These are phyloP conservation scores for Phalaenopsis hybrid DNA, from an alignment of 116 monocot genomes.

Conservation along the genomic window DNA sequence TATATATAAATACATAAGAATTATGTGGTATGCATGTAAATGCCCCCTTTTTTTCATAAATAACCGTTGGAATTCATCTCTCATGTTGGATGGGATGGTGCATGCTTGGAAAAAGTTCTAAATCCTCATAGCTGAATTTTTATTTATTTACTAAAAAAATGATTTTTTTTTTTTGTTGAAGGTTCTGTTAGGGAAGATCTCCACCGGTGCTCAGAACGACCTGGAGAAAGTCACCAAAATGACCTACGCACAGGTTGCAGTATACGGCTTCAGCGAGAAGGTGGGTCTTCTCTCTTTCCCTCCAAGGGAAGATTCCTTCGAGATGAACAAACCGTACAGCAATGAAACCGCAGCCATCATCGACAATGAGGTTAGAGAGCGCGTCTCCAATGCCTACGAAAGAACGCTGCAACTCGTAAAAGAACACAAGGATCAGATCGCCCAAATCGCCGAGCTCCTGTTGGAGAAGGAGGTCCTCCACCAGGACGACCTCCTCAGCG, in stretches of 20 bases:
- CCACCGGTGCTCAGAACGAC: slow-evolving; percentile 95
- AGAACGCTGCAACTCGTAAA: slow-evolving; percentile 53
- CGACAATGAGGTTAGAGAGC: slow-evolving; percentile 82
- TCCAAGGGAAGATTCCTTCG: slow-evolving; percentile 62
- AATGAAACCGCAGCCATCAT: slow-evolving; percentile 86
- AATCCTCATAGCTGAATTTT: not conserved
- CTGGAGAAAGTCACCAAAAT: slow-evolving; percentile 95
- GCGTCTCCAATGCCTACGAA: slow-evolving; percentile 69
- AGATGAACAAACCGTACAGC: slow-evolving; percentile 86
- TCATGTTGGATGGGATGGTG: no score
- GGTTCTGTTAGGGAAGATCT: slow-evolving; percentile 90
- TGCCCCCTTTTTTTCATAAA: no score
- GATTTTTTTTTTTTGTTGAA: slow-evolving; percentile 14
- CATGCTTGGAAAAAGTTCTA: no score
- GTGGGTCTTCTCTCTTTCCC: slow-evolving; percentile 97
- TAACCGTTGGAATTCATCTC: no score
- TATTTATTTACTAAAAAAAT: not conserved
- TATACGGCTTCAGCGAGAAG: slow-evolving; percentile 95
- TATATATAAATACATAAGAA: no score
- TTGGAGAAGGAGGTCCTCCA: slow-evolving; percentile 94
- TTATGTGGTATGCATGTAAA: no score
- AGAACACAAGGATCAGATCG: slow-evolving; percentile 66
- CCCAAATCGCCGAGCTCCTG: slow-evolving; percentile 77
- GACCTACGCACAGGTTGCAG: slow-evolving; percentile 96
- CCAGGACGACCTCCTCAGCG: slow-evolving; percentile 70